Evolutionary conservation across 2,329 filamentous ascomycete species (phyloP), one percentile per base, ranked within the genome.

Genomic region (Sporothrix sp.): DNA sequence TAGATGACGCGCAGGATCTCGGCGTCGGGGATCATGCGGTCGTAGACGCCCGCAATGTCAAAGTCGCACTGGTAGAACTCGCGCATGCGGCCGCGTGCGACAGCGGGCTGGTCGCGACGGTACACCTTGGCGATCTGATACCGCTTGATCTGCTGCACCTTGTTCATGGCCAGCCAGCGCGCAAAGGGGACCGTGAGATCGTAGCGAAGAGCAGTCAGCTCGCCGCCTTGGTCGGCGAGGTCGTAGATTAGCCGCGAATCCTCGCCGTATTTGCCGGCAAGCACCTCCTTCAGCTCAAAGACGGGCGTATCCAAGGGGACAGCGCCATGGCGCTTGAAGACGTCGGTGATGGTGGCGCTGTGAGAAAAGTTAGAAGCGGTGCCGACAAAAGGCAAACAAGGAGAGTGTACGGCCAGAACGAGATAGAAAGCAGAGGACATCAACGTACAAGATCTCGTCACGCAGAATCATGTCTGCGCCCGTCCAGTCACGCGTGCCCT

Each of bases 31-130:
- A 95, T 77, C 89, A 96, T 95, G 49, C 87, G 70, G 64, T 95
- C 91, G 70, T 88, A 94, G 37, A 71, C 73, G 54, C 90, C 89
- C 11, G 90, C 90, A 68, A 96, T 91, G 65, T 96, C 90, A 63
- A 96, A 94, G 69, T 97, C 91, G 71, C 90, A 96, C 68, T 96
- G 90, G 71, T 94, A 95, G 68, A 95, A 95, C 69, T 96, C 91
- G 62, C 91, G 80, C 85, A 95, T 93, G 49, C 90, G 81, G 47
- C 90, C 91, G 66, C 94, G 93, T 55, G 84, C 87, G 71, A 96
- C 87, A 54, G 88, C 85, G 16, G 58, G 58, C 52, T 59, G 57
- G 49, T 60, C 58, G 40, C 58, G 55, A 30, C 58, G 76, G 70
- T 89, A 90, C 47, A 95, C 90, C 71, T 95, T 95, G 59, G 88